Base-by-base conservation (phyloP, 1,284 basidiomycete species). In the Irpex rosettiformis region DNA sequence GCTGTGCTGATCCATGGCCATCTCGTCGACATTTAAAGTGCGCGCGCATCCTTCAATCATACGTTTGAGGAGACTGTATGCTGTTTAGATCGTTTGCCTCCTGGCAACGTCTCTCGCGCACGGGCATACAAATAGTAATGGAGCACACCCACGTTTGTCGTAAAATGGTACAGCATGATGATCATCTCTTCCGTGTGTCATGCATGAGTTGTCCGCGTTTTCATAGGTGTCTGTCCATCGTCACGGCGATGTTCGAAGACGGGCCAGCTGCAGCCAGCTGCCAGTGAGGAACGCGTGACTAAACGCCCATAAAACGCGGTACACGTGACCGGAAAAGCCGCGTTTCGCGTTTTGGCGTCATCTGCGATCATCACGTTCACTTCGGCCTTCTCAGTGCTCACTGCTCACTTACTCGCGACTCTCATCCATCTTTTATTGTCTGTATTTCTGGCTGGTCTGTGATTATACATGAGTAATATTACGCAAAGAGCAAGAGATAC, bases 291-390 rank as follows among this genome's bases (percentile, higher is more conserved):
- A 33, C 10, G 30, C 30, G 16, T 2, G 43, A 45, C 8, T n/a
- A 24, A 42, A 29, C 52, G 52, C 52, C 27, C 30, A 42, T 2
- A 16, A 21, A 37, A 54, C 52, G 30, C 52, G 52, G 52, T 54
- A 24, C 52, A 54, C 52, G 48, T 51, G 48, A 51, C 54, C 24
- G 16, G 21, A 11, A 11, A 40, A 6, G 24, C n/a, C 52, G 52
- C 52, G 52, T 33, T 7, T 43, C 54, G 33, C 54, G 40, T 51
- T 11, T 25, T 10, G 24, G 37, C 33, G 40, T 45, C 54, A n/a
- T 8, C 13, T 21, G 28, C 52, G 11, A 37, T 6, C n/a, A 11
- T 28, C 16, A 13, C 27, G 22, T n/a, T 22, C 29, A 30, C 18
- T 13, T 27, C 16, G 8, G n/a, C 18, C 52, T 4, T 27, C 52